Percentiles rank a stretch among this genome's conserved stretches.
Conservation (phyloP, 371 early-diverging fungal genomes). For the Globomyces sp. region DNA sequence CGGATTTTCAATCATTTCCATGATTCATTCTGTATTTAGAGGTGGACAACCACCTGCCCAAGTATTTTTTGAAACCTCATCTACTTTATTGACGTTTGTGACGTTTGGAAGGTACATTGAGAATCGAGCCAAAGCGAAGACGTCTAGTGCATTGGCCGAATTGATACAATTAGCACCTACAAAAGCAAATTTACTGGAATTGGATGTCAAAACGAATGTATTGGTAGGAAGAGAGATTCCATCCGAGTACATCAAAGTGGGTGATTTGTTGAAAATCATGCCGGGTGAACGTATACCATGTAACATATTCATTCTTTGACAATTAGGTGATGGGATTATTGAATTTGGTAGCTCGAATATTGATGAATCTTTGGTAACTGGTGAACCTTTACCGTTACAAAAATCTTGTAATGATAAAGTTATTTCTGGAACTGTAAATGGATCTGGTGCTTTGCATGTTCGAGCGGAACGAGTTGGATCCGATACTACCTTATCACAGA, state of each 20-base stretch:
- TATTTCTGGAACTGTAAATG: constrained; percentile 94
- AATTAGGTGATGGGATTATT: constrained; percentile 73
- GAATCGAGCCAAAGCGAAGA: constrained; percentile 91
- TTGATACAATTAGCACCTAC: constrained; percentile 84
- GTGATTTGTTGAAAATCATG: constrained; percentile 79
- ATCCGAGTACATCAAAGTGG: constrained; percentile 79
- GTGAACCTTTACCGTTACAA: constrained; percentile 87
- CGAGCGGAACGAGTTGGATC: constrained; percentile 74
- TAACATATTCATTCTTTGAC: too few species aligned
- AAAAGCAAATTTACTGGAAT: constrained; percentile 60
- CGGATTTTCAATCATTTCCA: constrained; percentile 66
- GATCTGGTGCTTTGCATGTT: constrained; percentile 63
- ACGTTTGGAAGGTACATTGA: constrained; percentile 87
- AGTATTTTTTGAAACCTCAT: constrained; percentile 91
- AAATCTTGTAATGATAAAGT: constrained; percentile 70
- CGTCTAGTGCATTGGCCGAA: constrained; percentile 84
- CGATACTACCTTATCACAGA: constrained; percentile 81
- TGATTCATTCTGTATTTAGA: constrained; percentile 50
- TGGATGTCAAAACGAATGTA: constrained; percentile 31
- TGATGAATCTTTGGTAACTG: constrained; percentile 98
- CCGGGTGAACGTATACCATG: constrained; percentile 94
- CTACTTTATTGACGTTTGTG: constrained; percentile 89
- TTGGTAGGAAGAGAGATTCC: constrained; percentile 71
- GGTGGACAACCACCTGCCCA: constrained; percentile 54
- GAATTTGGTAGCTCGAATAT: constrained; percentile 74